Evolutionary conservation across 305 asterid genomes (phyloP), one percentile per base, ranked within the genome.

Genomic region (Fraxinus angustifolia): DNA sequence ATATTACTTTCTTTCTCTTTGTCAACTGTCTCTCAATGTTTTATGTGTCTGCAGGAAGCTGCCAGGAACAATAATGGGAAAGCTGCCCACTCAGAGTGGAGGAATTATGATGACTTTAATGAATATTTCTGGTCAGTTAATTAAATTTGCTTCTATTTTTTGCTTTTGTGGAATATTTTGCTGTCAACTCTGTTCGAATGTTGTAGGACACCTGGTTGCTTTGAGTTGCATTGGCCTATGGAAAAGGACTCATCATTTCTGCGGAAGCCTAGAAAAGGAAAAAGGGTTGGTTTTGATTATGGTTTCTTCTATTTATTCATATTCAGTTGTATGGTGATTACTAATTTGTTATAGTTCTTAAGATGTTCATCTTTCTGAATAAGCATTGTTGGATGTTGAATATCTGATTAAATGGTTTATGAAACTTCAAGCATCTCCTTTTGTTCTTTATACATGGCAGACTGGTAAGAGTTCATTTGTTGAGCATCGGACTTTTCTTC

Each of bases 401-500:
- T 31, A 31, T 70, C 35, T 70, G 75, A 70, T 67, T 14, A 31
- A 70, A 70, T 12, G 73, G 68, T 14, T 40, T 38, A 19, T 28
- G 38, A 79, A 78, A 36, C 62, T 65, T 78, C 40, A 78, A 78
- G 48, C 26, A 40, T 26, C 33, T 33, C 26, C 45, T 16, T 45
- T 16, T 19, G 50, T 71, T 12, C 71, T 35, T 77, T 79, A 76
- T 42, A 82, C 84, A 62, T 80, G 80, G 82, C 90, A 96, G 99
- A 94, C 97, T 31, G 97, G 93, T 53, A 96, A 96, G 90, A 94
- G 97, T 88, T 88, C 97, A 79, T 96, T 94, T 85, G 99, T 96
- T 83, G 99, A 96, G 88, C 99, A 96, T 88, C 94, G 99, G 65
- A 94, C 99, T 60, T 96, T 91, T 83, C 93, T 96, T 82, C 99